Evolutionary conservation across 495 filamentous ascomycete genomes (phyloP).

Genomic region (Neurospora sp.): DNA sequence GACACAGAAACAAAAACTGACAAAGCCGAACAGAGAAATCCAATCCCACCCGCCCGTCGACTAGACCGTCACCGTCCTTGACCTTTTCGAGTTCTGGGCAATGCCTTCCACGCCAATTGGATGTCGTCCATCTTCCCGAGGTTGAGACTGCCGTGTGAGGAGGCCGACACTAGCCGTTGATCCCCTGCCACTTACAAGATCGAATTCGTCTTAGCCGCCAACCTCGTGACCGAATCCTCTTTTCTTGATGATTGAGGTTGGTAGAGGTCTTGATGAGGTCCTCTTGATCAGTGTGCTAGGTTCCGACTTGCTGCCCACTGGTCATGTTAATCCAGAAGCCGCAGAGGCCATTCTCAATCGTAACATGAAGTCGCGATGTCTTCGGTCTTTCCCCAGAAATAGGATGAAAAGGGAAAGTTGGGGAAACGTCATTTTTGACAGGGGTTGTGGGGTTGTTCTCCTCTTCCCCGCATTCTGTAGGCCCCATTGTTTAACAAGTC

Average conservation of each 20-base stretch:
- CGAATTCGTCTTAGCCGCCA: background rate
- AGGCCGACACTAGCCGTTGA: conserved; percentile 17
- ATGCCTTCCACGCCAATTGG: background rate
- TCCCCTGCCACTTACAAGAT: background rate
- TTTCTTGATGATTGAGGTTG: background rate
- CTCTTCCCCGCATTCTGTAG: background rate
- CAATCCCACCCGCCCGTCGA: background rate
- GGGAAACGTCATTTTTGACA: background rate
- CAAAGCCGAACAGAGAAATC: background rate
- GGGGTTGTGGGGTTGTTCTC: background rate
- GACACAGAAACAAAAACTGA: background rate
- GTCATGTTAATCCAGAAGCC: background rate
- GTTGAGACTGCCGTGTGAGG: background rate
- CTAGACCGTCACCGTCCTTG: background rate
- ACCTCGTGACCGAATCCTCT: background rate
- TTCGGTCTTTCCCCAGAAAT: background rate
- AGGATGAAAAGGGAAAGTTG: background rate
- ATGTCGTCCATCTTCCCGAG: background rate
- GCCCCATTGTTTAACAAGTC: background rate
- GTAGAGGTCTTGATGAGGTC: background rate
- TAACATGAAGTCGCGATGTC: background rate
- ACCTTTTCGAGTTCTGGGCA: background rate
- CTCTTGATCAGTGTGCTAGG: background rate
- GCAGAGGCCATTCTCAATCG: background rate
- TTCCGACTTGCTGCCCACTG: background rate